These are phyloP conservation scores for Stenocarpella maydis DNA, from an alignment of 2,329 filamentous ascomycete genomes.

Conservation along the genomic window DNA sequence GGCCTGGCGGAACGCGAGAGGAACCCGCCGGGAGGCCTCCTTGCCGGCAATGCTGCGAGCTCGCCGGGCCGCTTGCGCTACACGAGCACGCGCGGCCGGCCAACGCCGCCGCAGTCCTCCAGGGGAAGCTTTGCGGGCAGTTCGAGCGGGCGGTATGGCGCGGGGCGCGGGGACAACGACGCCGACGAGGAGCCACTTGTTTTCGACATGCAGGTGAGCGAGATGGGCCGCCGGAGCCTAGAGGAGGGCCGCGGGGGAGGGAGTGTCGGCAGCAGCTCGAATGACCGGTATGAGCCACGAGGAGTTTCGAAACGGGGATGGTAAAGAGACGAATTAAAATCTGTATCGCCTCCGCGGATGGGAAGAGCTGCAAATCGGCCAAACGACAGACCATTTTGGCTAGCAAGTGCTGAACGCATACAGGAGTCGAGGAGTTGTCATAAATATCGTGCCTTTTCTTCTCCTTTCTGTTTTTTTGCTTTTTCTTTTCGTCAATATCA, in stretches of 20 bases:
- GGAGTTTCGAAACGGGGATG: conserved; percentile 34
- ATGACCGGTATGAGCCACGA: conserved; percentile 32
- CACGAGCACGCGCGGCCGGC: conserved; percentile 43
- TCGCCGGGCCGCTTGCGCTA: conserved; percentile 60
- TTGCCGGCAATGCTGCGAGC: conserved; percentile 44
- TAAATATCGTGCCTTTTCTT: background rate
- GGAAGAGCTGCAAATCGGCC: background rate
- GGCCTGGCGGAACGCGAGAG: conserved; percentile 52
- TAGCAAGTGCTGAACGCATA: conserved; percentile 1
- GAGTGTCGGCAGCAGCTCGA: conserved; percentile 33
- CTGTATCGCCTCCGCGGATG: background rate
- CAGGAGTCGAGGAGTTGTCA: conserved; percentile 11
- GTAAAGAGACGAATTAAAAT: conserved; percentile 1
- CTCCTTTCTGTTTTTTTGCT: background rate
- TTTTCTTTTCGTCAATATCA: conserved; percentile 5
- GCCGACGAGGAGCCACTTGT: conserved; percentile 36
- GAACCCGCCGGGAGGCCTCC: conserved; percentile 49
- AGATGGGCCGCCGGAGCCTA: conserved; percentile 34
- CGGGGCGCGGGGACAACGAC: conserved; percentile 52
- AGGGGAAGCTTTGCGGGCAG: conserved; percentile 56
- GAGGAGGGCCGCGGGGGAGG: conserved; percentile 35
- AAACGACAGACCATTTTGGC: background rate
- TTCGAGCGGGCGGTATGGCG: conserved; percentile 44
- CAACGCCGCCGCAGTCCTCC: conserved; percentile 55
- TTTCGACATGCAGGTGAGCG: conserved; percentile 36